Evolutionary conservation across 352 stramenopile species (phyloP).

Genomic region (Hyphochytrium catenoides): DNA sequence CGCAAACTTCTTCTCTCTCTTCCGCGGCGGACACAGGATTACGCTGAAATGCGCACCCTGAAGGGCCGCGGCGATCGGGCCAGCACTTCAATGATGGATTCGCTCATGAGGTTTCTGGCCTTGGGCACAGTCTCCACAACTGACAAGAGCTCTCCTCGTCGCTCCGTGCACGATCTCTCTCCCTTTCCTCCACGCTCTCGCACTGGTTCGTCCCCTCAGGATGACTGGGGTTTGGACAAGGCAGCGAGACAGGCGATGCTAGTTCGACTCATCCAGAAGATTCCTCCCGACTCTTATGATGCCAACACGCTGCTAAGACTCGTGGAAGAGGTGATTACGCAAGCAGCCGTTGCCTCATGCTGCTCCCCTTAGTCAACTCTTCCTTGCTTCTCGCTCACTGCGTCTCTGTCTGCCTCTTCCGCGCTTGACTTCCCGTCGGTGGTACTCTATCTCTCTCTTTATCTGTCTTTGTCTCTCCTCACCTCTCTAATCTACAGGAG

Average conservation of each 20-base stretch:
- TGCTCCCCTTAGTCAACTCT: too few species aligned
- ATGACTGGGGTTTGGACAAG: conserved; percentile 60
- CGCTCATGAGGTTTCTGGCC: conserved; percentile 59
- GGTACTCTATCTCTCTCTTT: too few species aligned
- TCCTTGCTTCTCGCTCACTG: too few species aligned
- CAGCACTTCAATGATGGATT: conserved; percentile 51
- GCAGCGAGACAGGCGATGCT: conserved; percentile 46
- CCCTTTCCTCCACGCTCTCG: too few species aligned
- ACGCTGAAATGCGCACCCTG: conserved; percentile 29
- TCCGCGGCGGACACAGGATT: conserved; percentile 49
- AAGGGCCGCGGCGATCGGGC: conserved; percentile 4
- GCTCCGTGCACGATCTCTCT: conserved; percentile 8
- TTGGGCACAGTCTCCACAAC: too few species aligned
- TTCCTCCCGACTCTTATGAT: conserved; percentile 54
- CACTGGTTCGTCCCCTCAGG: background rate
- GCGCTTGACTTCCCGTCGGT: too few species aligned
- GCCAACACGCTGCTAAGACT: conserved; percentile 34
- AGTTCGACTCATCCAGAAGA: conserved; percentile 46
- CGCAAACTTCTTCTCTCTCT: too few species aligned
- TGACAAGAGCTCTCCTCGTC: conserved; percentile 26
- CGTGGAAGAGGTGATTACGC: too few species aligned
- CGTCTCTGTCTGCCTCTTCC: too few species aligned
- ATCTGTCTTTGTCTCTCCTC: too few species aligned
- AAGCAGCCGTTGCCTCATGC: too few species aligned
- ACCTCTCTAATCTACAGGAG: too few species aligned